Evolutionary conservation across 164 flowering plant species (phyloP).

Genomic region (Cinnamomum micranthum): DNA sequence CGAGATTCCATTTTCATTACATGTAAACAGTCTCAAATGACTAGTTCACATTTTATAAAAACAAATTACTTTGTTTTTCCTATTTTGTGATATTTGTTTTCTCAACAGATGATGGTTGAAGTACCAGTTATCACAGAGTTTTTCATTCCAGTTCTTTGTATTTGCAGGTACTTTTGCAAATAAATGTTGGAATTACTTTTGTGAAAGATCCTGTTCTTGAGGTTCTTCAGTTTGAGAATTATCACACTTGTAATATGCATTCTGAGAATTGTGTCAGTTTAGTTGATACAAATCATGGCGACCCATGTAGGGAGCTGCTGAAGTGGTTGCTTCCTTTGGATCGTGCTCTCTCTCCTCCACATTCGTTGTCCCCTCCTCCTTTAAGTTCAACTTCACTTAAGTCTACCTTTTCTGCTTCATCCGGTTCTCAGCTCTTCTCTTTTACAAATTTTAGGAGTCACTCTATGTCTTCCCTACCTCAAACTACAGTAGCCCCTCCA

Average conservation of each 20-base stretch:
- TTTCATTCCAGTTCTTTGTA: slow-evolving; percentile 39
- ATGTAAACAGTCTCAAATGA: too few species aligned
- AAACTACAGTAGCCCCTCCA: slow-evolving; percentile 38
- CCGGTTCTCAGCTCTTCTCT: slow-evolving; percentile 81
- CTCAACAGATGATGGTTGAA: background rate
- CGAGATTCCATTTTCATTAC: too few species aligned
- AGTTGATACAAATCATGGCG: slow-evolving; percentile 28
- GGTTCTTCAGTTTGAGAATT: slow-evolving; percentile 92
- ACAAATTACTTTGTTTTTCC: too few species aligned
- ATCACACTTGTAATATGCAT: slow-evolving; percentile 31
- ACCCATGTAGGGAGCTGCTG: slow-evolving; percentile 74
- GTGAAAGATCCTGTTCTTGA: slow-evolving; percentile 74
- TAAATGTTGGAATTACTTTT: slow-evolving; percentile 67
- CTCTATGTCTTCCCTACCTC: slow-evolving; percentile 94
- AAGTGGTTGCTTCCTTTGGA: slow-evolving; percentile 95
- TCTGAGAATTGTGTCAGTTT: slow-evolving; percentile 27
- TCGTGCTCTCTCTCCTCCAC: slow-evolving; percentile 48
- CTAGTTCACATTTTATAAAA: too few species aligned
- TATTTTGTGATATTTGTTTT: slow-evolving; percentile 3
- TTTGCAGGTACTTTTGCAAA: slow-evolving; percentile 93
- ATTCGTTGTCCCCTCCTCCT: slow-evolving; percentile 58
- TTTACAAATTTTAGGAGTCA: slow-evolving; percentile 88
- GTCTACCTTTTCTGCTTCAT: slow-evolving; percentile 42
- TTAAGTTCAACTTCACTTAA: slow-evolving; percentile 49
- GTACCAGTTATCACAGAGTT: slow-evolving; percentile 12